Conservation (phyloP, 345 rosid genomes). For the Trapa incisa region DNA sequence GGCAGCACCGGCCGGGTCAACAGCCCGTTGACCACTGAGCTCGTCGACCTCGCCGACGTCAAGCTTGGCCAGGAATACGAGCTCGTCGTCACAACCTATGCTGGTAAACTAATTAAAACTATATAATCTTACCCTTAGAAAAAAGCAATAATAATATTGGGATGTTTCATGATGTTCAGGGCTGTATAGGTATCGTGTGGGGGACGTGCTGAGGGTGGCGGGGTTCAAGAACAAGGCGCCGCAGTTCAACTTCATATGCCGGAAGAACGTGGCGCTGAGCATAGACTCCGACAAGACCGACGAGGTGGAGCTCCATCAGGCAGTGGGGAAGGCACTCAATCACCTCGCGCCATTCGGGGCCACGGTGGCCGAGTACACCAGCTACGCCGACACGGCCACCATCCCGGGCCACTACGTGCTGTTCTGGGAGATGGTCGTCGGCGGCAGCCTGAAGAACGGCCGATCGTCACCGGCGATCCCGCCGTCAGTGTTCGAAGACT, state of each 20-base stretch:
- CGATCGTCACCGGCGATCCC: constrained; percentile 34
- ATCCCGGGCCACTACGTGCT: constrained; percentile 88
- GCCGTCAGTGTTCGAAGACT: constrained; percentile 81
- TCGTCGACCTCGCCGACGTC: constrained; percentile 89
- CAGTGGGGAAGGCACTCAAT: constrained; percentile 72
- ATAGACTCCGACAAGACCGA: constrained; percentile 92
- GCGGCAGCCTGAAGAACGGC: constrained; percentile 26
- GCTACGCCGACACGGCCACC: constrained; percentile 67
- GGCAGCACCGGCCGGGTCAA: constrained; percentile 38
- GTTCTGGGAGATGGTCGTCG: constrained; percentile 53
- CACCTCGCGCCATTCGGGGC: constrained; percentile 76
- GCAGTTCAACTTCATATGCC: constrained; percentile 85
- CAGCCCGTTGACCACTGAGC: constrained; percentile 17
- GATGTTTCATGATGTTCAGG: constrained; percentile 22
- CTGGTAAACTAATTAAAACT: constrained; percentile 32
- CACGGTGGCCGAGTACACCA: constrained; percentile 64
- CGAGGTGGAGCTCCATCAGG: constrained; percentile 90
- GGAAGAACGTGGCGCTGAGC: constrained; percentile 85
- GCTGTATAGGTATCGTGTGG: constrained; percentile 76
- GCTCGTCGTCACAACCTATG: constrained; percentile 95
- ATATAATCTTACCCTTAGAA: too few species aligned
- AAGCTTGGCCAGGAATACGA: constrained; percentile 90
- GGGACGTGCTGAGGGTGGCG: constrained; percentile 86
- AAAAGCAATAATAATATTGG: too few species aligned
- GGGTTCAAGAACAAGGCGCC: constrained; percentile 97